Base-by-base conservation (phyloP, 345 rosid genomes). In the Acer campestre region DNA sequence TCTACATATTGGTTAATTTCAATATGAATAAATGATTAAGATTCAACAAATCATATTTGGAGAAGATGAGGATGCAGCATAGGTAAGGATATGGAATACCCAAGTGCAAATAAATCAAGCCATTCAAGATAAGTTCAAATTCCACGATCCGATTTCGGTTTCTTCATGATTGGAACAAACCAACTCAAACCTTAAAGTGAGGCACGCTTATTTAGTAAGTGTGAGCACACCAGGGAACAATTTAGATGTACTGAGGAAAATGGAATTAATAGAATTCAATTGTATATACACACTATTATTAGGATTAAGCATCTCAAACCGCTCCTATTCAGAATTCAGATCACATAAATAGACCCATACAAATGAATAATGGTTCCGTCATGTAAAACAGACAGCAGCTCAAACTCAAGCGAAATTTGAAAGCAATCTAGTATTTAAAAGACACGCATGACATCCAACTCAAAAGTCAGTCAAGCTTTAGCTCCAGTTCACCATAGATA, bases 371-470 rank as follows among this genome's bases (percentile, higher is more conserved):
- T 9, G 10, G 64, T 10, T 6, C 61, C 2, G 17, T 25, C 64
- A 27, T 9, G 29, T 3, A 3, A 7, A 23, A 53, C 9, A 10
- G 11, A 73, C 59, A 61, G 6, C 10, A 44, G 25, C 59, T 44
- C 18, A 42, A 73, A 61, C 68, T 59, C 16, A 61, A 61, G 10
- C 14, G 40, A 61, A 55, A 12, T 71, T 35, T 55, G 20, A 71
- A 35, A 17, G 27, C 27, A 55, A 53, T 35, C 75, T 1, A 40
- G 66, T 46, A 55, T 35, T 17, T 20, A 62, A 25, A 49, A 75
- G 23, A 67, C 66, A 67, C 68, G 66, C 68, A 63, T 63, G 63
- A 44, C 59, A 69, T 65, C 23, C 53, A n/a, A 71, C n/a, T 31
- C 40, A 17, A 63, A 53, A 16, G 20, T 29, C 55, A 40, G 25